These are phyloP conservation scores for Ustilago loliicola DNA, from an alignment of 1,284 basidiomycete species.

Conservation along the genomic window DNA sequence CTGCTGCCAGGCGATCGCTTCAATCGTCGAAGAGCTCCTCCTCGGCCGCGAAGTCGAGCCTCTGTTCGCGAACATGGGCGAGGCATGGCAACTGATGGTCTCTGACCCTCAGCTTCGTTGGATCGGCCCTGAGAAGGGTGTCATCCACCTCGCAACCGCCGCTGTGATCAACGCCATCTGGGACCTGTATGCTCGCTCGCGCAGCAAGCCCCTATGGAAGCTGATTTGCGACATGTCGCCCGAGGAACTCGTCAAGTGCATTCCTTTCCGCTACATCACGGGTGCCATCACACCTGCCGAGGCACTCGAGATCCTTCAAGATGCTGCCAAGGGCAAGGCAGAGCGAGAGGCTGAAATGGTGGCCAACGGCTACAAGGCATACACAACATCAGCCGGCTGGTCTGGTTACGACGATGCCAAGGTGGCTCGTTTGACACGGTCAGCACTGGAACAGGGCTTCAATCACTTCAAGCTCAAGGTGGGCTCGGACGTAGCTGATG, in stretches of 20 bases:
- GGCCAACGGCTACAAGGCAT: conserved; percentile 84
- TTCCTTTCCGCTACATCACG: conserved; percentile 87
- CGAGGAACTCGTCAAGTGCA: conserved; percentile 83
- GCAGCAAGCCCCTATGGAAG: conserved; percentile 86
- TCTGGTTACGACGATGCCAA: conserved; percentile 87
- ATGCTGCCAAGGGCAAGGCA: conserved; percentile 81
- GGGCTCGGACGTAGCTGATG: conserved; percentile 83
- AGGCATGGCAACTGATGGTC: conserved; percentile 54
- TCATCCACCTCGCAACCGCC: conserved; percentile 84
- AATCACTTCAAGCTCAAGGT: conserved; percentile 81
- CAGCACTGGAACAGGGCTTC: conserved; percentile 81
- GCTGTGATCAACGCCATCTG: conserved; percentile 79
- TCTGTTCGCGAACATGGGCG: conserved; percentile 84
- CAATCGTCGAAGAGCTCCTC: conserved; percentile 77
- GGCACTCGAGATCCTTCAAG: conserved; percentile 84
- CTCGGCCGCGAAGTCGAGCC: conserved; percentile 86
- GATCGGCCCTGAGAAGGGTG: conserved; percentile 84
- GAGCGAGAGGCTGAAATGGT: conserved; percentile 71
- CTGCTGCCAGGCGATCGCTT: conserved; percentile 72
- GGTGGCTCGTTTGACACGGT: conserved; percentile 84
- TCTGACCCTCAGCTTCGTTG: conserved; percentile 59
- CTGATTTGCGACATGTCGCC: conserved; percentile 85
- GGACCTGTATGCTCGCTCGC: conserved; percentile 82
- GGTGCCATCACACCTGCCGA: conserved; percentile 92
- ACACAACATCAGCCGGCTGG: conserved; percentile 88